Evolutionary conservation across 1,284 basidiomycete species (phyloP).

Genomic region (Ganoderma resinaceum): DNA sequence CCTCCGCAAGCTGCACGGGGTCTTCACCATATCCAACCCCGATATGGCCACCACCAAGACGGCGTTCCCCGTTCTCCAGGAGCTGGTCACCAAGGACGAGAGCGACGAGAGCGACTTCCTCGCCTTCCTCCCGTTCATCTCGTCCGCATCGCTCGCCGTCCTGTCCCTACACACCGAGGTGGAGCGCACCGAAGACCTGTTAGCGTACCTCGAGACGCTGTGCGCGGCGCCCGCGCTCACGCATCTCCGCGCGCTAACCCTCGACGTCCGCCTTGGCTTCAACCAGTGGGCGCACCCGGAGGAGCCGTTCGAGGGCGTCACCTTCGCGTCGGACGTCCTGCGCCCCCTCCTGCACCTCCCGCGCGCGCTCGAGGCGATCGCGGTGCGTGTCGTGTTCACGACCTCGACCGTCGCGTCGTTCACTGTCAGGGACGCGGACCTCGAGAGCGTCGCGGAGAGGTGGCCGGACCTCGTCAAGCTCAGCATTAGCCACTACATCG

Average conservation of each 20-base stretch:
- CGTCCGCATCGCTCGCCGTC: background rate
- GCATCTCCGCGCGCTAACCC: background rate
- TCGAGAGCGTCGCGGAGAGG: background rate
- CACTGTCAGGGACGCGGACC: background rate
- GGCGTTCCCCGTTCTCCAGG: background rate
- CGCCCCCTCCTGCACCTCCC: background rate
- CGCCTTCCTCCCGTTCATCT: background rate
- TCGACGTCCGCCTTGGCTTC: background rate
- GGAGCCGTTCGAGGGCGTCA: background rate
- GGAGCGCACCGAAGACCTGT: too few relatives aligned
- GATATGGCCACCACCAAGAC: background rate
- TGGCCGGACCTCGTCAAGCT: background rate
- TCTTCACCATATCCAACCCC: background rate
- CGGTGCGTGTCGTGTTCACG: background rate
- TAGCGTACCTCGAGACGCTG: background rate
- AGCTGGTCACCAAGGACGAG: background rate
- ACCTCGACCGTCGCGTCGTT: background rate
- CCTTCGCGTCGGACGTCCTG: background rate
- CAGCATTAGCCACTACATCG: background rate
- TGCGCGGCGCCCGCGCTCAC: background rate
- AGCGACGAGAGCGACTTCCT: too few relatives aligned
- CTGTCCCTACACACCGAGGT: background rate
- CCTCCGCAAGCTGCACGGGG: background rate
- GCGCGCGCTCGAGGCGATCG: background rate
- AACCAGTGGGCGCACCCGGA: background rate